Evolutionary conservation across 2,329 filamentous ascomycete genomes (phyloP).

Genomic region (Diaporthe velutina): DNA sequence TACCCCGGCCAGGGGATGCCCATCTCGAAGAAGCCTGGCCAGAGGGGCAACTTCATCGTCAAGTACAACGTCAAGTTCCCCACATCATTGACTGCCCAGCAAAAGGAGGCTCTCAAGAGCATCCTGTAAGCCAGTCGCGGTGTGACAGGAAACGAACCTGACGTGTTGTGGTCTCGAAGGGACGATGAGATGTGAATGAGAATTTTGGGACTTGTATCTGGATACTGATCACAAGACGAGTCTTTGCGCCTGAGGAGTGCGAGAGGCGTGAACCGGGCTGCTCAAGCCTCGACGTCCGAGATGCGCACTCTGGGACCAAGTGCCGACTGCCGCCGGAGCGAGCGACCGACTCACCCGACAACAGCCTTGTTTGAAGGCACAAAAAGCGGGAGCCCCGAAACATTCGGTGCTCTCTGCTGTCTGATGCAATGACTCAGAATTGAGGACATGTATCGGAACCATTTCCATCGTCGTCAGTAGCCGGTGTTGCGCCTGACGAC

Average conservation of each 20-base stretch:
- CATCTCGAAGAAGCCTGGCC: conserved; percentile 86
- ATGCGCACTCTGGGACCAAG: background rate
- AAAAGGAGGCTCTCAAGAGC: conserved; percentile 85
- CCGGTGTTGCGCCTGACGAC: conserved; percentile 6
- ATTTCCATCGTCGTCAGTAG: conserved; percentile 22
- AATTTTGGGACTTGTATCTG: conserved; percentile 2
- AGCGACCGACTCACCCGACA: background rate
- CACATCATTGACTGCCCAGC: conserved; percentile 77
- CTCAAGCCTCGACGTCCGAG: background rate
- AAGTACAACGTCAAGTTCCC: conserved; percentile 96
- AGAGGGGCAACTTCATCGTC: conserved; percentile 89
- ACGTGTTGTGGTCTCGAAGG: background rate
- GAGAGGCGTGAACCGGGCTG: background rate
- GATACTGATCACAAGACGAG: background rate
- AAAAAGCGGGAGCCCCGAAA: background rate
- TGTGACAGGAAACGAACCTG: background rate
- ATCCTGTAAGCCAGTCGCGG: conserved; percentile 69
- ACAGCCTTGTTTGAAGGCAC: background rate
- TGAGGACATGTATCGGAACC: conserved; percentile 1
- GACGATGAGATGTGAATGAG: background rate
- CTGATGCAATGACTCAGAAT: conserved; percentile 2
- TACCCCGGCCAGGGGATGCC: conserved; percentile 96
- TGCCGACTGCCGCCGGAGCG: background rate
- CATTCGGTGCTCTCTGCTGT: background rate
- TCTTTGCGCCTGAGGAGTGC: background rate